These are phyloP conservation scores for Chalciporus piperatoides DNA, from an alignment of 1,284 basidiomycete genomes.

Conservation along the genomic window DNA sequence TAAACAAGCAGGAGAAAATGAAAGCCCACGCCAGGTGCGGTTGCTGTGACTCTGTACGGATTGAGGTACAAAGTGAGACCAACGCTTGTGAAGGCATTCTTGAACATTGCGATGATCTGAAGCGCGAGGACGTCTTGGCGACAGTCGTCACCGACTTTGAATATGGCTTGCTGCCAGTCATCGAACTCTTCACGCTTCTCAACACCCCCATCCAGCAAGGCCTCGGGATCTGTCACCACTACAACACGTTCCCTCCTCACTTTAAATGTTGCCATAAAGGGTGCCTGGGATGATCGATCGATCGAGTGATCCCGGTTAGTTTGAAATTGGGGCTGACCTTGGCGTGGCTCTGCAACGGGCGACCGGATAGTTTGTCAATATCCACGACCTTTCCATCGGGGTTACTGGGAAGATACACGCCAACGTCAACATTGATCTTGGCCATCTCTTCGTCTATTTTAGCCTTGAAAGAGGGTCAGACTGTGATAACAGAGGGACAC, in stretches of 20 bases:
- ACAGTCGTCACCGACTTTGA: slow-evolving; percentile 99
- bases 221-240: slow-evolving; percentile 63
- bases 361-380: slow-evolving; percentile 93
- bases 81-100: slow-evolving; percentile 90
- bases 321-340: slow-evolving; percentile 55
- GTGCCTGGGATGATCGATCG: slow-evolving; percentile 57
- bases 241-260: slow-evolving; percentile 79
- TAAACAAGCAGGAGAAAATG: not conserved
- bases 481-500: not conserved
- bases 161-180: slow-evolving; percentile 98
- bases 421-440: slow-evolving; percentile 88
- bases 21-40: slow-evolving; percentile 83
- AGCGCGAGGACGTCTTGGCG: slow-evolving; percentile 96
- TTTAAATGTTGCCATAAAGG: slow-evolving; percentile 99
- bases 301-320: not conserved
- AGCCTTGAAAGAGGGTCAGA: slow-evolving; percentile 48
- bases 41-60: slow-evolving; percentile 97
- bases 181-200: slow-evolving; percentile 73
- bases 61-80: slow-evolving; percentile 92
- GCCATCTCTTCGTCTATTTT: slow-evolving; percentile 99
- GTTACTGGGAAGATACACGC: slow-evolving; percentile 97
- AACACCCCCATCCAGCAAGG: slow-evolving; percentile 56
- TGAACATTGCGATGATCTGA: slow-evolving; percentile 99
- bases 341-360: slow-evolving; percentile 95
- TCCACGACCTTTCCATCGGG: slow-evolving; percentile 96